Percentiles rank a stretch among this genome's conserved stretches.
phyloP scores from a whole-genome alignment of 345 rosid genomes.

The Draba incana region DNA sequence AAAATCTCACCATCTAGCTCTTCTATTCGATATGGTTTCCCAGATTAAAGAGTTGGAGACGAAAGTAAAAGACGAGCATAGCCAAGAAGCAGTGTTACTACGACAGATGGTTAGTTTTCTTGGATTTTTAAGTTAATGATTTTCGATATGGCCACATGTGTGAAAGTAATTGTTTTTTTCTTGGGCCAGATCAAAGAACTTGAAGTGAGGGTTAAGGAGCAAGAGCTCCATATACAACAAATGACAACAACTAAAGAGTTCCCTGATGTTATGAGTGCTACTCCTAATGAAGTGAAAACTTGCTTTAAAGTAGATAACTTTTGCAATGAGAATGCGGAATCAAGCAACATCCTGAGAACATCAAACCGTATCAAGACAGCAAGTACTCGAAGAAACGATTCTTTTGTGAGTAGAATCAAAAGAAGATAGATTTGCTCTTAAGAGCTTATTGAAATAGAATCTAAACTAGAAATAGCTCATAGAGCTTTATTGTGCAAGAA shows the following conservation, averaged over 20 bases:
- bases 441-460: no score
- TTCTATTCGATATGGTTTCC: constrained; percentile 16
- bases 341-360: constrained; percentile 59
- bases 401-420: no score
- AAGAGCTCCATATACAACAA: constrained; percentile 57
- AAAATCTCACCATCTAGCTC: neutral
- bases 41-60: constrained; percentile 74
- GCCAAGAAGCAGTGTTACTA: constrained; percentile 55
- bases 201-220: constrained; percentile 76
- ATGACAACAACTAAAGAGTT: constrained; percentile 43
- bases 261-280: constrained; percentile 45
- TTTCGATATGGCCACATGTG: neutral
- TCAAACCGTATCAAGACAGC: constrained; percentile 55
- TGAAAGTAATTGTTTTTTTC: neutral
- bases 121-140: constrained; percentile 5
- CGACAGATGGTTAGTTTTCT: constrained; percentile 51
- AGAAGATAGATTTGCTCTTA: no score
- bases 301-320: constrained; percentile 50
- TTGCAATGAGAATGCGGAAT: constrained; percentile 50
- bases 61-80: constrained; percentile 60
- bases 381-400: constrained; percentile 44
- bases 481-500: no score
- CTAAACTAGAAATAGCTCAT: no score
- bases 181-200: constrained; percentile 75
- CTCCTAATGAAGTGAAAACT: constrained; percentile 58